Percentiles rank a stretch among this genome's conserved stretches.
These are phyloP conservation scores for Apophysomyces trapeziformis DNA, from an alignment of 371 early-diverging fungal genomes.

Conservation along the genomic window DNA sequence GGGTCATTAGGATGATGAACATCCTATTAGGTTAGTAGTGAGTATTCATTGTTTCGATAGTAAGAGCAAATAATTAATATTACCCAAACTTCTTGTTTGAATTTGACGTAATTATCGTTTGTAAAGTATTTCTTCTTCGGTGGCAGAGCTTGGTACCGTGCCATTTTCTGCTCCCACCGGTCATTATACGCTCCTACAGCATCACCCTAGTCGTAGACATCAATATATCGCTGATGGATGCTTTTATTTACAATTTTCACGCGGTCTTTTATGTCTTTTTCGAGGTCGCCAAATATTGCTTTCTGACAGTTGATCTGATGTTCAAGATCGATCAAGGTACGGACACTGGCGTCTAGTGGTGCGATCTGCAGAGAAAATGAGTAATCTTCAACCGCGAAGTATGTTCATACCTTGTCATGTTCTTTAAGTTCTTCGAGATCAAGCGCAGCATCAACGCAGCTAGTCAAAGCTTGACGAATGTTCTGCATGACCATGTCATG, in stretches of 20 bases:
- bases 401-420: slow-evolving; percentile 5
- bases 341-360: slow-evolving; percentile 10
- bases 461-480: slow-evolving; percentile 12
- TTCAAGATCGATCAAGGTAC: slow-evolving; percentile 21
- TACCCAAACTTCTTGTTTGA: slow-evolving; percentile 23
- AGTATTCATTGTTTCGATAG: not conserved
- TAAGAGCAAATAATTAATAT: not conserved
- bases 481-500: slow-evolving; percentile 13
- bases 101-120: slow-evolving; percentile 11
- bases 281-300: slow-evolving; percentile 11
- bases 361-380: not conserved
- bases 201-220: slow-evolving; percentile 6
- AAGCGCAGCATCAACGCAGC: slow-evolving; percentile 17
- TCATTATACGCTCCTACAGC: slow-evolving; percentile 1
- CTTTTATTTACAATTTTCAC: not conserved
- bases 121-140: slow-evolving; percentile 12
- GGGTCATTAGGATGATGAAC: slow-evolving; percentile 40
- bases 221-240: not conserved
- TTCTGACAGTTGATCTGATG: slow-evolving; percentile 15
- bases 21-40: slow-evolving; percentile 20
- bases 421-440: slow-evolving; percentile 23
- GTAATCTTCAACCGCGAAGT: not conserved
- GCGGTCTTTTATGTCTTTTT: not conserved
- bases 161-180: not conserved
- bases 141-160: not conserved